These are phyloP conservation scores for Fusarium sp. DNA, from an alignment of 2,329 filamentous ascomycete species.

Conservation along the genomic window DNA sequence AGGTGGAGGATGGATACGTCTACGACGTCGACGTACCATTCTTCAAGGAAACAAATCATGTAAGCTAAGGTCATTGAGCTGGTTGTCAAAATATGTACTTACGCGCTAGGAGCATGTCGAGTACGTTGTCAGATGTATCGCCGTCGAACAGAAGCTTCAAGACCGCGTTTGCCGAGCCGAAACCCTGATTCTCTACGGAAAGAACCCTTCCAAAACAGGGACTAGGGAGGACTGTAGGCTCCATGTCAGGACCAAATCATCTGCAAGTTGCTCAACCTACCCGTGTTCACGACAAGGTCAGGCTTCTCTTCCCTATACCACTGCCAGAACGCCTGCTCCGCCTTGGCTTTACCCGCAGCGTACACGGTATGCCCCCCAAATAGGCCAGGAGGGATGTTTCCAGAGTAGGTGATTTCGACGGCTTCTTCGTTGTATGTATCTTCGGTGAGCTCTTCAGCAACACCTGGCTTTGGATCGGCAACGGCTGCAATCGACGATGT, in stretches of 20 bases:
- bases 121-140: not conserved
- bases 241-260: not conserved
- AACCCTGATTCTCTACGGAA: not conserved
- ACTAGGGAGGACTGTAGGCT: not conserved
- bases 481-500: not conserved
- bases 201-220: not conserved
- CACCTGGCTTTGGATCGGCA: not conserved
- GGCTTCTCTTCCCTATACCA: not conserved
- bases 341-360: not conserved
- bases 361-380: not conserved
- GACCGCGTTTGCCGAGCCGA: not conserved
- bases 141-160: not conserved
- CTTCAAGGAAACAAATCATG: not conserved
- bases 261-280: not conserved
- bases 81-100: not conserved
- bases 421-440: not conserved
- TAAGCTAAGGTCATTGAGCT: not conserved
- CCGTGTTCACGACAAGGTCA: not conserved
- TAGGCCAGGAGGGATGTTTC: not conserved
- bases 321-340: not conserved
- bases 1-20: not conserved
- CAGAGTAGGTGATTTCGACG: not conserved
- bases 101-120: not conserved
- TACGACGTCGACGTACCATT: not conserved
- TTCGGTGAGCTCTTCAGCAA: not conserved